Evolutionary conservation across 306 rosid species (phyloP).

Genomic region (Inga laurina): DNA sequence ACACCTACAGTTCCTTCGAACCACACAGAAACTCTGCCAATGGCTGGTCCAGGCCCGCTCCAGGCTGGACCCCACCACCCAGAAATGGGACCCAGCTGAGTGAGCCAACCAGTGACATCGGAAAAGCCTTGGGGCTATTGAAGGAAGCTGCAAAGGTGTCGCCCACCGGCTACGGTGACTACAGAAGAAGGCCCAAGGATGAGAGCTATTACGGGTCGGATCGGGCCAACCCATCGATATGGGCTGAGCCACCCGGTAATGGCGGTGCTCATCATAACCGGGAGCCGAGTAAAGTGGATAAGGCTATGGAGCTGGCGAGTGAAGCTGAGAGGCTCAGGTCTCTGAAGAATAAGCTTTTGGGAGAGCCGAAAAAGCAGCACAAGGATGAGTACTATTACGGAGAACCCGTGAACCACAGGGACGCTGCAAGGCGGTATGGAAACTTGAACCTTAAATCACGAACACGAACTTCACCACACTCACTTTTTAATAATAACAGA

Average conservation of each 20-base stretch:
- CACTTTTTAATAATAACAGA: conserved; percentile 1
- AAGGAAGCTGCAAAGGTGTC: conserved; percentile 29
- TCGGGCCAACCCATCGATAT: neutral
- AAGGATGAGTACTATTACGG: neutral
- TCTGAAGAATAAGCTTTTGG: neutral
- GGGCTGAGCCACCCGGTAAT: neutral
- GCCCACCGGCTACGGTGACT: neutral
- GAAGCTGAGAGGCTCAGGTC: conserved; percentile 31
- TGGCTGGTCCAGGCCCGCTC: neutral
- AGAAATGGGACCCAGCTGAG: conserved; percentile 40
- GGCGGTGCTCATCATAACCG: neutral
- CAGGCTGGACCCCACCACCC: conserved; percentile 27
- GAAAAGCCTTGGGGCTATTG: conserved; percentile 29
- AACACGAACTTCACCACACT: neutral
- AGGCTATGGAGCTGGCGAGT: conserved; percentile 27
- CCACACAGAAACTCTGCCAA: neutral
- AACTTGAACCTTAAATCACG: neutral
- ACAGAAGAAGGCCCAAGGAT: conserved; percentile 12
- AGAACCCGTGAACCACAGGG: conserved; percentile 28
- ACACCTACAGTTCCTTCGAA: neutral
- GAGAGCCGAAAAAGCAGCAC: conserved; percentile 4
- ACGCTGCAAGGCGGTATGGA: conserved; percentile 31
- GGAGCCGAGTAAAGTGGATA: conserved; percentile 12
- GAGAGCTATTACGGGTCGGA: neutral
- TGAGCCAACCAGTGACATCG: conserved; percentile 45